phyloP scores from a whole-genome alignment of 768 basidiomycete genomes.

The Sarcodon sp. region DNA sequence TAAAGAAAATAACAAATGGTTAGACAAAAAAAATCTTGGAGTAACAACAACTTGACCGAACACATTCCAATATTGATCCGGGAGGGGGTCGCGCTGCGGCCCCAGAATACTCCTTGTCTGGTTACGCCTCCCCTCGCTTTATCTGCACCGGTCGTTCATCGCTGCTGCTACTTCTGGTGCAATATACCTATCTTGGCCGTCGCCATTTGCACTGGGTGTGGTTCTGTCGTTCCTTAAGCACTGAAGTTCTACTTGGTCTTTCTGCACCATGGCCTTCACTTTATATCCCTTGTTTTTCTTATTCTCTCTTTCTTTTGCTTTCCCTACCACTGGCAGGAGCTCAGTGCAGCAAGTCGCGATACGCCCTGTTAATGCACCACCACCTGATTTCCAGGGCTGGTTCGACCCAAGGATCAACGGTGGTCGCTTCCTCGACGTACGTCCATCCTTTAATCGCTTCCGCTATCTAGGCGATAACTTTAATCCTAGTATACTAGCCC shows the following conservation, averaged over 20 bases:
- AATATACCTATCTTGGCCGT: no score
- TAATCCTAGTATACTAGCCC: slow-evolving; percentile 47
- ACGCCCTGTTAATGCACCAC: not conserved
- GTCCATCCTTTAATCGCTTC: slow-evolving; percentile 10
- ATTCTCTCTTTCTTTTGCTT: slow-evolving; percentile 1
- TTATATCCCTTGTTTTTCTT: slow-evolving; percentile 1
- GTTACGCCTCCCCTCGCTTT: no score
- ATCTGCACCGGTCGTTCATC: no score
- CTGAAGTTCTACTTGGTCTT: not conserved
- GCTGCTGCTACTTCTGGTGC: no score
- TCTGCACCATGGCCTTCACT: not conserved
- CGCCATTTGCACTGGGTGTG: not conserved
- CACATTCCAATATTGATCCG: no score
- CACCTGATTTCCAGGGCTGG: slow-evolving; percentile 25
- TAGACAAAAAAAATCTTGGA: no score
- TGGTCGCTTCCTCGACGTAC: slow-evolving; percentile 66
- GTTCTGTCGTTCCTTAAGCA: not conserved
- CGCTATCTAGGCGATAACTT: no score
- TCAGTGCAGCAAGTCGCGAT: not conserved
- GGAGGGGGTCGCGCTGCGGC: no score
- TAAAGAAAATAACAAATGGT: no score
- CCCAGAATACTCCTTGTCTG: no score
- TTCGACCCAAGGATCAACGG: slow-evolving; percentile 63
- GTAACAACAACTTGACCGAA: no score
- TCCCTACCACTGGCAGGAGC: not conserved